Evolutionary conservation across 176 grass and related monocot species (phyloP).

Genomic region (Cenchrus fungigraminus): DNA sequence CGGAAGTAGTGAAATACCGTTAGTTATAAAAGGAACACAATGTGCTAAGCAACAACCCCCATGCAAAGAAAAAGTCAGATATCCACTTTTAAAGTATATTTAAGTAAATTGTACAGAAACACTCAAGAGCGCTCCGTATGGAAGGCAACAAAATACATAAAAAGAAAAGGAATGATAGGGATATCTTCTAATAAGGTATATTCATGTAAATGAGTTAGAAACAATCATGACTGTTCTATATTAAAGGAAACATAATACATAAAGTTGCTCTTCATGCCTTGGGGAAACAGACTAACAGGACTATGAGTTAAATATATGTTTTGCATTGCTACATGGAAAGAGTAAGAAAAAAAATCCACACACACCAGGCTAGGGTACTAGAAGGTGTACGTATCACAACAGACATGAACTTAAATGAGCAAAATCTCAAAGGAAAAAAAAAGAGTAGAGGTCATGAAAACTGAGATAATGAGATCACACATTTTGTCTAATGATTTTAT

Average conservation of each 20-base stretch:
- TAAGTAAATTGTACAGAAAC: constrained; percentile 4
- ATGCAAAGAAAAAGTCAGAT: constrained; percentile 3
- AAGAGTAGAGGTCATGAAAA: constrained; percentile 24
- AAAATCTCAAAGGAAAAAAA: constrained; percentile 15
- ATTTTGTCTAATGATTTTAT: too few relatives aligned
- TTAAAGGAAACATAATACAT: constrained; percentile 13
- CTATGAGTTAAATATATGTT: constrained; percentile 18
- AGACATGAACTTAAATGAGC: constrained; percentile 22
- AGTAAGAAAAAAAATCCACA: background rate
- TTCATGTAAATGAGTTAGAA: background rate
- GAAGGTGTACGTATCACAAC: background rate
- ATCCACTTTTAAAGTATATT: constrained; percentile 8
- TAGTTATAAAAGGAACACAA: constrained; percentile 11
- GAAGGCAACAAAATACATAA: background rate
- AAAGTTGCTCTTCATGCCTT: constrained; percentile 16
- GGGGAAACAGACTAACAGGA: background rate
- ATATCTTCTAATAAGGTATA: constrained; percentile 13
- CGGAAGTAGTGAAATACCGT: constrained; percentile 11
- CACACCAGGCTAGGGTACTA: constrained; percentile 10
- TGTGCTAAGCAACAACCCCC: constrained; percentile 5
- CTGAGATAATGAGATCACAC: background rate
- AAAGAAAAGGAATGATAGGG: background rate
- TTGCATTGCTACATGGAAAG: constrained; percentile 17
- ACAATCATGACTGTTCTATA: background rate
- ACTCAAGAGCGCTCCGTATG: background rate